Percentiles rank a stretch among this genome's conserved stretches.
phyloP scores from a whole-genome alignment of 208 protist species.

The Herpetomonas samuelpessoai region DNA sequence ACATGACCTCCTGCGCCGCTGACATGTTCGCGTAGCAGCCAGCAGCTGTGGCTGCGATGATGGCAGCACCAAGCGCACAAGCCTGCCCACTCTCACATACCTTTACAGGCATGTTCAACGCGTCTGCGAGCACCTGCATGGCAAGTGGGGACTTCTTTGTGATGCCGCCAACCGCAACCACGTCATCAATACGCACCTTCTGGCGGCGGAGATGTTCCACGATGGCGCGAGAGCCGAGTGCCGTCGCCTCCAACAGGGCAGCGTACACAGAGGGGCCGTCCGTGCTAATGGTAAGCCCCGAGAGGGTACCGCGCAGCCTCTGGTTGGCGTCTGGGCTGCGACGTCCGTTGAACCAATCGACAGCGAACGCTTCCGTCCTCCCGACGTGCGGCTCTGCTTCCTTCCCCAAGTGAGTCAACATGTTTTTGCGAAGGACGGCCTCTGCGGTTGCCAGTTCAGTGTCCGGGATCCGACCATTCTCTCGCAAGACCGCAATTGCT shows the following conservation, averaged over 20 bases:
- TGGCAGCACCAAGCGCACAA: conserved; percentile 48
- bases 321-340: conserved; percentile 57
- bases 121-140: conserved; percentile 44
- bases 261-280: conserved; percentile 40
- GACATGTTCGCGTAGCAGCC: conserved; percentile 36
- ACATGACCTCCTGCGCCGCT: conserved; percentile 38
- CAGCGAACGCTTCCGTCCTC: conserved; percentile 23
- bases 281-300: conserved; percentile 41
- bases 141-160: conserved; percentile 49
- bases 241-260: conserved; percentile 47
- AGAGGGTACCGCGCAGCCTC: conserved; percentile 34
- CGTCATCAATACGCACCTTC: conserved; percentile 51
- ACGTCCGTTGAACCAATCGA: conserved; percentile 69
- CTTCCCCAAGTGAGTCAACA: conserved; percentile 24
- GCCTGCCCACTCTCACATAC: conserved; percentile 49
- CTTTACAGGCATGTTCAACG: conserved; percentile 51
- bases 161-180: conserved; percentile 56
- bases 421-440: conserved; percentile 13
- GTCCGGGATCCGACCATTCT: conserved; percentile 4
- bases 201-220: conserved; percentile 46
- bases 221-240: conserved; percentile 49
- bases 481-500: conserved; percentile 23
- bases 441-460: neutral
- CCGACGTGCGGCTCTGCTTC: conserved; percentile 19
- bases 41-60: conserved; percentile 50